phyloP scores from a whole-genome alignment of 2,329 filamentous ascomycete species.

The Phyllosticta citrichinensis region DNA sequence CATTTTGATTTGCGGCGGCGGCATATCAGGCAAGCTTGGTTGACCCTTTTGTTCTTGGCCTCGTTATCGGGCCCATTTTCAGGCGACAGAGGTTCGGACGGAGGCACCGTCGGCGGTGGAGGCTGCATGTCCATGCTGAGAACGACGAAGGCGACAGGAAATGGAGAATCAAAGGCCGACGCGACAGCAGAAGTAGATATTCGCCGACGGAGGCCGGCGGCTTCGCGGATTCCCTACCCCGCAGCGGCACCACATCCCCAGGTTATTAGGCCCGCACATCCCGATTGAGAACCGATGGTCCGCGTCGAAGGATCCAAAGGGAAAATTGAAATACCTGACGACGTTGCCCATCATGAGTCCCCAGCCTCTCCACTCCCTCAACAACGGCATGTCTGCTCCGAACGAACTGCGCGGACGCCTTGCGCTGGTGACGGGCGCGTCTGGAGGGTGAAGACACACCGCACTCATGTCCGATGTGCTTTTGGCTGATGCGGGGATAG shows the following conservation, averaged over 20 bases:
- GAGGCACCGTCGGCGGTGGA: slow-evolving; percentile 5
- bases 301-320: neutral
- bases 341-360: neutral
- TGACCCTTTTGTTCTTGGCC: slow-evolving; percentile 18
- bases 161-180: slow-evolving; percentile 6
- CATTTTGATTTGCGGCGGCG: slow-evolving; percentile 30
- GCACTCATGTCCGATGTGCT: neutral
- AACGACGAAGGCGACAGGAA: slow-evolving; percentile 2
- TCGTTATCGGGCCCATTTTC: slow-evolving; percentile 12
- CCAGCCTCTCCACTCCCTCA: neutral
- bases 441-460: slow-evolving; percentile 41
- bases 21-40: slow-evolving; percentile 25
- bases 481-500: slow-evolving; percentile 24
- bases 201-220: slow-evolving; percentile 5
- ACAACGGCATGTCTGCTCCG: slow-evolving; percentile 13
- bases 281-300: neutral
- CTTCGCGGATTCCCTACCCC: slow-evolving; percentile 4
- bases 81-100: slow-evolving; percentile 4
- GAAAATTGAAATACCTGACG: neutral
- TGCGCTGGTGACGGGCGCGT: slow-evolving; percentile 52
- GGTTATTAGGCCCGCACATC: neutral
- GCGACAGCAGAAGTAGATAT: slow-evolving; percentile 1
- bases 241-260: neutral
- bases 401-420: slow-evolving; percentile 41
- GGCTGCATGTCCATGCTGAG: slow-evolving; percentile 6